Base-by-base conservation (phyloP, 2,329 filamentous ascomycete species). In the Tolypocladium guangdongense region DNA sequence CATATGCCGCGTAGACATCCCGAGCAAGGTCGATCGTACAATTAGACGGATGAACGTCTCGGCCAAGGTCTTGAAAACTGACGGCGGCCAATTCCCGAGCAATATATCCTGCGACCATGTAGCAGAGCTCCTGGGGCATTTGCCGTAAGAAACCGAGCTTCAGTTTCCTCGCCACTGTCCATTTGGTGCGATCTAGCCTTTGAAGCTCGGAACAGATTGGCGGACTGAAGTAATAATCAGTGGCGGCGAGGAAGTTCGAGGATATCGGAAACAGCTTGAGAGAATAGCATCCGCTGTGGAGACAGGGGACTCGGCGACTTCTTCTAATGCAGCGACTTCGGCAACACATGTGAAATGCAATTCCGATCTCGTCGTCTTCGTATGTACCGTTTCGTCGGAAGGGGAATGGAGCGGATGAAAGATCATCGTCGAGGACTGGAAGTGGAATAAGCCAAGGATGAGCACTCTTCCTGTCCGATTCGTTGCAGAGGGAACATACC, bases 1-100 rank as follows among this genome's bases (percentile, higher is more conserved):
- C 36, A 24, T 50, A 50, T 45, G 27, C 47, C 10, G 47, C 47
- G 20, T 49, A 53, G 47, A 53, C 47, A 48, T 53, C 47, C 20
- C 14, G 52, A n/a, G 37, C 27, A 18, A 53, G 37, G 33, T 53
- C 30, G 32, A 49, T 50, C 10, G 39, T 46, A n/a, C n/a, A 50
- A 37, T 22, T 16, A 16, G 47, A 49, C n/a, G 52, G 52, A 18
- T 45, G 39, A 5, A 46, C 32, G 32, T 50, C 37, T 38, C 12
- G 37, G 20, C 39, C 32, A 46, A 24, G 46, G 14, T 45, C 37
- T 43, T 50, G 47, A 7, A 7, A 39, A 35, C 37, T 27, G 22
- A 53, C n/a, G 47, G 47, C 52, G 33, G 52, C 37, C 8, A 45
- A 27, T 37, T 53, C 46, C n/a, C 24, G 47, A 38, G 27, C 18